Base-by-base conservation (phyloP, 2,329 filamentous ascomycete genomes). In the Tolypocladium cylindrosporum region DNA sequence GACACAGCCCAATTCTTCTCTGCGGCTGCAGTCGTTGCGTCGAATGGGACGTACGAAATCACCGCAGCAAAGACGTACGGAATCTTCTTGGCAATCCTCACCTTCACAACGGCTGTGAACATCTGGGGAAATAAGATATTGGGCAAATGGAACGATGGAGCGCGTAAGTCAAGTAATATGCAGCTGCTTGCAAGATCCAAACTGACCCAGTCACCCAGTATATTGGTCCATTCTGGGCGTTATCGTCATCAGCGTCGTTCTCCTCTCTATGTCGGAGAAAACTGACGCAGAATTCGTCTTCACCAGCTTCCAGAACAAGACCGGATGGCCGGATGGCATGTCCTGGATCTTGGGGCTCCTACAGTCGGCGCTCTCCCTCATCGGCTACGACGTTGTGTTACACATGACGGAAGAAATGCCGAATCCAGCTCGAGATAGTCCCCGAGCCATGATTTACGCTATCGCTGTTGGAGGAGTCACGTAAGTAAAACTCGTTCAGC, bases 351-450 rank as follows among this genome's bases (percentile, higher is more conserved):
- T 79, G 1, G 77, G 77, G 0, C 67, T 79, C 2, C 65, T 79
- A 1, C 77, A 76, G 63, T 72, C 67, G 0, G 68, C 69, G 0
- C 57, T 72, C 0, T 69, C 67, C 19, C 65, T 73, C 4, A 72
- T 70, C 11, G 75, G 74, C 16, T 79, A 77, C 58, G 77, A 79
- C 58, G 75, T 72, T 8, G 72, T 73, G 6, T 63, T 76, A 5
- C 76, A 79, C 56, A 71, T 78, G 68, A 73, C 73, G 8, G 75
- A 79, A 60, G 77, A 78, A 60, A 78, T 79, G 72, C 76, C 75
- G 0, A 65, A 64, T 3, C 75, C 75, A 0, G 60, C 70, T 1
- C 61, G 68, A 7, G 74, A 78, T 50, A 72, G 71, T 0, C 76
- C 75, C 0, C 64, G 71, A 1, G 75, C 75, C 1, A 77, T 79